Evolutionary conservation across 164 flowering plant species (phyloP).

Genomic region (Sedum album): DNA sequence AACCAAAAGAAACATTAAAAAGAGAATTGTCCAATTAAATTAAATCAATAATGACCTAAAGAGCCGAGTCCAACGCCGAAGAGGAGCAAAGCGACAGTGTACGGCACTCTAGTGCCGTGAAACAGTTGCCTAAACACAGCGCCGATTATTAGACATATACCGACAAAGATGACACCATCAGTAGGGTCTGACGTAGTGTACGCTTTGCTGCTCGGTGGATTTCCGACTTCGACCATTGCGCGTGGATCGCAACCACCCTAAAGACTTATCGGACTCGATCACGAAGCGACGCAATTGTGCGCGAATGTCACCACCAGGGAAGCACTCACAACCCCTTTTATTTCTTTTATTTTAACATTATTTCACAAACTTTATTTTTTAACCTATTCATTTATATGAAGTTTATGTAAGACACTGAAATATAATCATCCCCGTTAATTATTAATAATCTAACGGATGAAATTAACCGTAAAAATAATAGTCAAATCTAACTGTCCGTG

Average conservation of each 20-base stretch:
- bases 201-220: background rate
- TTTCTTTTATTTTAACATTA: too few species aligned
- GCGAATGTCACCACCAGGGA: too few species aligned
- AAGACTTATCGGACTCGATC: too few species aligned
- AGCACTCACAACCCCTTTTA: too few species aligned
- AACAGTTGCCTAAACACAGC: slow-evolving; percentile 71
- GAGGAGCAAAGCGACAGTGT: slow-evolving; percentile 80
- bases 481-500: too few species aligned
- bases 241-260: background rate
- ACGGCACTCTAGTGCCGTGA: slow-evolving; percentile 84
- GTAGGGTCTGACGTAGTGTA: slow-evolving; percentile 20
- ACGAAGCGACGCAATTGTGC: background rate
- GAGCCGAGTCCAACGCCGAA: slow-evolving; percentile 81
- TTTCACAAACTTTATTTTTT: too few species aligned
- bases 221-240: background rate
- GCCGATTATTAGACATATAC: slow-evolving; percentile 57
- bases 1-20: background rate
- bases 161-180: slow-evolving; percentile 66
- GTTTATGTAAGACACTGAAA: too few species aligned
- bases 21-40: background rate
- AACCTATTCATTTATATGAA: too few species aligned
- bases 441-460: too few species aligned
- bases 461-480: too few species aligned
- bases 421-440: too few species aligned
- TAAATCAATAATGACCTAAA: slow-evolving; percentile 47